Evolutionary conservation across 2,329 filamentous ascomycete species (phyloP).

Genomic region (Ceratocystis cubensis): DNA sequence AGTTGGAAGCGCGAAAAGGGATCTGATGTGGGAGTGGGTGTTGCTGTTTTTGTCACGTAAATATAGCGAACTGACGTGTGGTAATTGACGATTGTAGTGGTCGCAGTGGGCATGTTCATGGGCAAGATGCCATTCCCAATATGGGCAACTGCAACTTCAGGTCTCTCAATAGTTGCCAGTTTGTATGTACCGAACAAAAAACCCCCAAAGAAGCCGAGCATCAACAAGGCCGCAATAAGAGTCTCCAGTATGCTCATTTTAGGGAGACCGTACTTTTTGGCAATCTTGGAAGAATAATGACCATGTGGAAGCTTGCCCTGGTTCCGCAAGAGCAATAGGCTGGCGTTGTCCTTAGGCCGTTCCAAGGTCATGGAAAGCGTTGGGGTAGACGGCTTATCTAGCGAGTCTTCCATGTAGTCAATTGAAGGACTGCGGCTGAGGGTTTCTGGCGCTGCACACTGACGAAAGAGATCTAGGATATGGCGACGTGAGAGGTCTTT

Average conservation of each 20-base stretch:
- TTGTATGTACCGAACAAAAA: neutral
- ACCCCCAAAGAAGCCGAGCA: neutral
- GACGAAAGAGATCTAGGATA: slow-evolving; percentile 1
- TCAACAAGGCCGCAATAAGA: neutral
- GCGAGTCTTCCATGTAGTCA: slow-evolving; percentile 19
- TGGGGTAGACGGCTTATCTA: slow-evolving; percentile 20
- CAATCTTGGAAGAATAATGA: neutral
- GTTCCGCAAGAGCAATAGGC: neutral
- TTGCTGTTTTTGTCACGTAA: slow-evolving; percentile 17
- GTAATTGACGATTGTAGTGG: slow-evolving; percentile 18
- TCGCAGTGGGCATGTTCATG: slow-evolving; percentile 6
- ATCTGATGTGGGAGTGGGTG: neutral
- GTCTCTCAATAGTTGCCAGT: neutral
- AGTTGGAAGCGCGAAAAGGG: neutral
- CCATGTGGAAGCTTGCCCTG: neutral
- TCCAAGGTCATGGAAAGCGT: slow-evolving; percentile 16
- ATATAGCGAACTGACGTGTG: slow-evolving; percentile 16
- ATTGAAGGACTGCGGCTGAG: slow-evolving; percentile 17
- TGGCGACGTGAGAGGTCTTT: slow-evolving; percentile 7
- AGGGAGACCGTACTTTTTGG: slow-evolving; percentile 2
- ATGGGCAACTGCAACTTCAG: neutral
- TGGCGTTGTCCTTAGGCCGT: neutral
- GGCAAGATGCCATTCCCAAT: neutral
- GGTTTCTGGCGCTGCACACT: neutral
- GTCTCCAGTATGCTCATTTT: neutral